These are phyloP conservation scores for Trypanosoma lewisi DNA, from an alignment of 208 protist genomes.

Conservation along the genomic window DNA sequence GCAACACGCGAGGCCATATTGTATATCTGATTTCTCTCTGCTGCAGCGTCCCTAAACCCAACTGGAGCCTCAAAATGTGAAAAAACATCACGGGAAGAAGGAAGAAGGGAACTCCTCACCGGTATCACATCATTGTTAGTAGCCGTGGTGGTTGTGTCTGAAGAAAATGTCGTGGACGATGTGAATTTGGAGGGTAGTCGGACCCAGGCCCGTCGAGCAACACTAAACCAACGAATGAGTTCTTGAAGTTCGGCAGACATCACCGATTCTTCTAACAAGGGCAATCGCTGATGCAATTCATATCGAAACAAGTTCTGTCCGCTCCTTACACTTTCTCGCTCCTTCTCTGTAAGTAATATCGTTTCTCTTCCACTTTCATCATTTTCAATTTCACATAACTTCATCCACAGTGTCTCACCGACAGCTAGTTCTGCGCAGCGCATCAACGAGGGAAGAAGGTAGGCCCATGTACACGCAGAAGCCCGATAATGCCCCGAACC, in stretches of 20 bases:
- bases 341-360: slow-evolving; percentile 18
- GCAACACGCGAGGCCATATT: slow-evolving; percentile 17
- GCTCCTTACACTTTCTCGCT: slow-evolving; percentile 25
- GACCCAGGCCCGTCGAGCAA: slow-evolving; percentile 62
- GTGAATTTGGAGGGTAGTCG: slow-evolving; percentile 29
- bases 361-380: neutral
- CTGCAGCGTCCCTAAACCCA: slow-evolving; percentile 10
- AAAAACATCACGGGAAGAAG: neutral
- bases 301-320: slow-evolving; percentile 62
- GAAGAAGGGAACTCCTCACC: neutral
- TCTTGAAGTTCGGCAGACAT: slow-evolving; percentile 54
- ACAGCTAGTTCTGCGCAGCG: slow-evolving; percentile 35
- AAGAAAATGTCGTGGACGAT: neutral
- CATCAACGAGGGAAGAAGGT: slow-evolving; percentile 43
- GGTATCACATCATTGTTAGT: neutral
- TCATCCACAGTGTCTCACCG: slow-evolving; percentile 26
- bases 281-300: slow-evolving; percentile 69
- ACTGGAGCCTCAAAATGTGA: neutral
- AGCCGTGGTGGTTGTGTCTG: neutral
- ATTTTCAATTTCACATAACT: slow-evolving; percentile 19
- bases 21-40: slow-evolving; percentile 22
- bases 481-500: slow-evolving; percentile 28
- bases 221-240: slow-evolving; percentile 50
- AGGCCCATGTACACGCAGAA: slow-evolving; percentile 55
- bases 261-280: slow-evolving; percentile 77